Percentiles rank a stretch among this genome's conserved stretches.
These are phyloP conservation scores for Prototheca wickerhamii DNA, from an alignment of 163 green algal genomes.

Conservation along the genomic window DNA sequence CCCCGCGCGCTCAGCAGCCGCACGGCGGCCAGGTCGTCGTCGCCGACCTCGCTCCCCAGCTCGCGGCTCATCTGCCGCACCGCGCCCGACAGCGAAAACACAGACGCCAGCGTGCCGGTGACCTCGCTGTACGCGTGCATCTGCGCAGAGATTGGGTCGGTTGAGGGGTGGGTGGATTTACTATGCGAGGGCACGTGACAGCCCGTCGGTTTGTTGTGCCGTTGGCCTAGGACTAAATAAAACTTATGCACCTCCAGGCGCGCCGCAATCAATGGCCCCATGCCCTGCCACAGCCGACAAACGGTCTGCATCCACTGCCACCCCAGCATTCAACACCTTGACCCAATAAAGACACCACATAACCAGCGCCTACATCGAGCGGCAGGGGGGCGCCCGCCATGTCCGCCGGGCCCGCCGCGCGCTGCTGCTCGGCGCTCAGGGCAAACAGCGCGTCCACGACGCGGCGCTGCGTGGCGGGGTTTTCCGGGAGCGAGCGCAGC, in stretches of 20 bases:
- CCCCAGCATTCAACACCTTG: background rate
- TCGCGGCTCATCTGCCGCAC: background rate
- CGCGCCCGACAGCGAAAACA: background rate
- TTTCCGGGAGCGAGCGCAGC: conserved; percentile 72
- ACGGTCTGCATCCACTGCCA: background rate
- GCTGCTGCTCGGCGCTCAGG: conserved; percentile 7
- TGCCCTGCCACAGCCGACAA: background rate
- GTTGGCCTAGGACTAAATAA: too few species aligned
- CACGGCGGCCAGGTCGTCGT: conserved; percentile 16
- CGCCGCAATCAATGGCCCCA: too few species aligned
- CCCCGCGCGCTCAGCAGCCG: conserved; percentile 31
- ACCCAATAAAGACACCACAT: background rate
- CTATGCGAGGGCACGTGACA: background rate
- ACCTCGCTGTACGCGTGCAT: background rate
- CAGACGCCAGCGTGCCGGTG: background rate
- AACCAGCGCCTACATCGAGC: background rate
- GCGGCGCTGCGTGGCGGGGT: conserved; percentile 45
- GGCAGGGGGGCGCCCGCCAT: background rate
- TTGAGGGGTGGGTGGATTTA: background rate
- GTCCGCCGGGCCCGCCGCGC: background rate
- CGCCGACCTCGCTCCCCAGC: background rate
- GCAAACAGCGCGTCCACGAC: conserved; percentile 73
- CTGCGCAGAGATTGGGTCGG: background rate
- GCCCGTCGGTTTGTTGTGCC: too few species aligned
- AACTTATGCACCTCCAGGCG: too few species aligned